phyloP scores from a whole-genome alignment of 352 stramenopile species.

The Globisporangium ultimum region DNA sequence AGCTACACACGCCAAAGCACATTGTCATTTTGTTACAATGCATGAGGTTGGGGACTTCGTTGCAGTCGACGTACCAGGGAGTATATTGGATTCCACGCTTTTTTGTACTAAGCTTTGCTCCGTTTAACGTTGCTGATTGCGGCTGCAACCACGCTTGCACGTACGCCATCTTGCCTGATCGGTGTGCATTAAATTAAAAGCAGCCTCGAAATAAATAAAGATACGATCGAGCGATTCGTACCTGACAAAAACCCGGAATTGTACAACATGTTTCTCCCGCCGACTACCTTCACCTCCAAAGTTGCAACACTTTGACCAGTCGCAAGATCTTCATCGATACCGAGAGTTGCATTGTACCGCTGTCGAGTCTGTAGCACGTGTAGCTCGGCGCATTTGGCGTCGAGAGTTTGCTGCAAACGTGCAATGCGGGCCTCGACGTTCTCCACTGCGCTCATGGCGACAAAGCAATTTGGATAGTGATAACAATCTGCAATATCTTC shows the following conservation, averaged over 20 bases:
- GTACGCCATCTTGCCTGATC: constrained; percentile 40
- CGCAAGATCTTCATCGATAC: constrained; percentile 52
- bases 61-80: constrained; percentile 14
- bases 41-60: not conserved
- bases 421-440: constrained; percentile 56
- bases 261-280: constrained; percentile 40
- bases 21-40: not conserved
- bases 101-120: constrained; percentile 31
- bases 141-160: constrained; percentile 46
- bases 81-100: constrained; percentile 28
- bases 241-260: constrained; percentile 42
- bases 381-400: constrained; percentile 40
- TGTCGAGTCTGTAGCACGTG: constrained; percentile 40
- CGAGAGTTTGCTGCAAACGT: constrained; percentile 44
- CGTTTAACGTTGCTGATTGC: constrained; percentile 8
- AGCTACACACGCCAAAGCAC: constrained; percentile 14
- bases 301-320: constrained; percentile 34
- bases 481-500: too few species aligned
- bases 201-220: not conserved
- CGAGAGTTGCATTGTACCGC: constrained; percentile 38
- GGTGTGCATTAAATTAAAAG: not conserved
- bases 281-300: constrained; percentile 43
- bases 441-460: constrained; percentile 58
- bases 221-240: not conserved
- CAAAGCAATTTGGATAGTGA: too few species aligned